Base-by-base conservation (phyloP, 73 alveolate genomes). In the Durusdinium trenchii region DNA sequence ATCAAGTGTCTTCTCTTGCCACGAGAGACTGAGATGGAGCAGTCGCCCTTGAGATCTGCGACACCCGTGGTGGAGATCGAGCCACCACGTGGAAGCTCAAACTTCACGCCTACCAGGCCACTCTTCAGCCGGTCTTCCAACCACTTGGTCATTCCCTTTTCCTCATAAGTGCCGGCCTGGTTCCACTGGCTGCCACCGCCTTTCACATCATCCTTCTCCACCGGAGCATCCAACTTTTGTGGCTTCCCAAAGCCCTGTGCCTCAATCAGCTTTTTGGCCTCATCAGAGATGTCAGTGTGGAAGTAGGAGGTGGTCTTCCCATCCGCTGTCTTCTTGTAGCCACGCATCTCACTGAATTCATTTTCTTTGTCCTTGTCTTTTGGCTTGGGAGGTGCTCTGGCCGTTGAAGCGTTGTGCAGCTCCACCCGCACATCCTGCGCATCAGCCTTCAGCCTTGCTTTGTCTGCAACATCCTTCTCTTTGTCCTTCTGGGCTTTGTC, bases 161-260 rank as follows among this genome's bases (percentile, higher is more conserved):
- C 99, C 57, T 94, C 99, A 42, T 94, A 94, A 45, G 99, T 94
- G 67, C 99, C 99, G 3, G 99, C 99, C 82, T 94, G 92, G 30
- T 36, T 45, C 86, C 86, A 67, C 51, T 64, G 30, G 87, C 97
- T 43, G 54, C 87, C 87, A 26, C 67, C 97, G 20, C 97, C 57
- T 54, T 90, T 54, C 91, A 57, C 90, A 81, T 81, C 89, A 46
- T 52, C 52, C 3, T 62, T 93, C 91, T 73, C 99, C 12, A 42
- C 62, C 40, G 99, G 84, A 54, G 91, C 93, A 20, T 94, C 94
- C 93, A 94, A 84, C 83, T 94, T 94, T 47, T 94, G 83, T 32
- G 99, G 99, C 93, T 94, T 94, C 54, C 99, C 99, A 36, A 94
- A 94, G 93, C 99, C 99, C 40, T 94, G 99, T 47, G 91, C 99